Percentiles rank a stretch among this genome's conserved stretches.
Evolutionary conservation across 345 rosid species (phyloP).

Genomic region (Fremontodendron californicum): DNA sequence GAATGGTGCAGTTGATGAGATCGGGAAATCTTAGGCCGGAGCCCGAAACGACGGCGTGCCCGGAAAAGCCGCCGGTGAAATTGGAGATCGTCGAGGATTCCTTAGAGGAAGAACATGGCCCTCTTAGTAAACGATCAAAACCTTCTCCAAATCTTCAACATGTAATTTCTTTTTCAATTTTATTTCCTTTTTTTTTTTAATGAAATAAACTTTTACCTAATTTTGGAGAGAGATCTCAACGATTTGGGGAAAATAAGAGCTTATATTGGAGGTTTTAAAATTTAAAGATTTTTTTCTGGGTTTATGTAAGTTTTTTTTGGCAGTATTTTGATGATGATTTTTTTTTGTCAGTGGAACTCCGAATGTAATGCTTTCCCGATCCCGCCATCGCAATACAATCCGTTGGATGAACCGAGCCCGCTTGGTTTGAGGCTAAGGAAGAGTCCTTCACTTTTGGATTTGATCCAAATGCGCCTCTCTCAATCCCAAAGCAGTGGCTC

Average conservation of each 20-base stretch:
- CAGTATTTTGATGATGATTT: neutral
- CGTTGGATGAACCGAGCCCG: slow-evolving; percentile 92
- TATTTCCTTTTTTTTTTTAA: neutral
- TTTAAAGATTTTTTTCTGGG: neutral
- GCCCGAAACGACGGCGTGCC: slow-evolving; percentile 36
- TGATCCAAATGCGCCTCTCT: slow-evolving; percentile 86
- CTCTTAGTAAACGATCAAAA: slow-evolving; percentile 66
- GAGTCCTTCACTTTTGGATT: slow-evolving; percentile 91
- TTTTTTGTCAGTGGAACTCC: slow-evolving; percentile 49
- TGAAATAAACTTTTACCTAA: neutral
- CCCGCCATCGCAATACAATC: slow-evolving; percentile 59
- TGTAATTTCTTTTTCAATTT: slow-evolving; percentile 16
- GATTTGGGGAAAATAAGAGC: neutral
- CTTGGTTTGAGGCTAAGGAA: slow-evolving; percentile 82
- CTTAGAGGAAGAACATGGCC: slow-evolving; percentile 62
- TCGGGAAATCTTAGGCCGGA: slow-evolving; percentile 52
- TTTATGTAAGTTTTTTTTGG: neutral
- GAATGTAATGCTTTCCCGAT: slow-evolving; percentile 48
- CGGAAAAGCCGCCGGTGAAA: slow-evolving; percentile 68
- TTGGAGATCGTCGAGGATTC: slow-evolving; percentile 71
- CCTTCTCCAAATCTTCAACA: slow-evolving; percentile 36
- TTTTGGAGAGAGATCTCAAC: neutral
- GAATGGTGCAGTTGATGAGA: slow-evolving; percentile 77
- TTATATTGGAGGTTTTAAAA: neutral
- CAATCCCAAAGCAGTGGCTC: slow-evolving; percentile 61